Percentiles rank a stretch among this genome's conserved stretches.
These are phyloP conservation scores for Brasilioporus rufonigricans DNA, from an alignment of 768 basidiomycete species.

Conservation along the genomic window DNA sequence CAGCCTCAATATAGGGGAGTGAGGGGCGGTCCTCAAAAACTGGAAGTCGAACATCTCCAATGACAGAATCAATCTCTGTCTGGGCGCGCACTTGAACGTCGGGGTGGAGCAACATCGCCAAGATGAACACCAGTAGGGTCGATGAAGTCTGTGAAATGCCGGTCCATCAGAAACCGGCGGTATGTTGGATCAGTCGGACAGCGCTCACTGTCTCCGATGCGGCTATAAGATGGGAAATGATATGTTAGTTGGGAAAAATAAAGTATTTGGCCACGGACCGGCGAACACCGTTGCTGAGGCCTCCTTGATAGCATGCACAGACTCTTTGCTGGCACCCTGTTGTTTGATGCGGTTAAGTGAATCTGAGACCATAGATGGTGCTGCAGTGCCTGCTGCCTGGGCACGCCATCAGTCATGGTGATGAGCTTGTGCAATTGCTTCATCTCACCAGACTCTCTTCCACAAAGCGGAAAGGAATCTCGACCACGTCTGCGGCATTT, in stretches of 20 bases:
- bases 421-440: background rate
- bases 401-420: background rate
- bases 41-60: constrained; percentile 33
- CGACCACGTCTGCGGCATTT: constrained; percentile 22
- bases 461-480: constrained; percentile 33
- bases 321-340: constrained; percentile 1
- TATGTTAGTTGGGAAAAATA: background rate
- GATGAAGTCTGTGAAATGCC: constrained; percentile 31
- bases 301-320: constrained; percentile 26
- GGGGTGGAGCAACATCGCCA: constrained; percentile 38
- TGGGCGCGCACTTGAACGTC: constrained; percentile 39
- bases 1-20: constrained; percentile 27
- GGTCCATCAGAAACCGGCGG: background rate
- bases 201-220: constrained; percentile 29
- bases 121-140: constrained; percentile 29
- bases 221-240: constrained; percentile 12
- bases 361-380: constrained; percentile 29
- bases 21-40: constrained; percentile 29
- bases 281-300: constrained; percentile 30
- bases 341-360: constrained; percentile 13
- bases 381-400: constrained; percentile 23
- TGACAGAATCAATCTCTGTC: constrained; percentile 34
- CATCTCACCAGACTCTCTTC: constrained; percentile 32
- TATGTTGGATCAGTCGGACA: background rate
- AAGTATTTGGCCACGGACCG: constrained; percentile 13